Evolutionary conservation across 2,329 filamentous ascomycete genomes (phyloP).

Genomic region (Didymella glomerata): DNA sequence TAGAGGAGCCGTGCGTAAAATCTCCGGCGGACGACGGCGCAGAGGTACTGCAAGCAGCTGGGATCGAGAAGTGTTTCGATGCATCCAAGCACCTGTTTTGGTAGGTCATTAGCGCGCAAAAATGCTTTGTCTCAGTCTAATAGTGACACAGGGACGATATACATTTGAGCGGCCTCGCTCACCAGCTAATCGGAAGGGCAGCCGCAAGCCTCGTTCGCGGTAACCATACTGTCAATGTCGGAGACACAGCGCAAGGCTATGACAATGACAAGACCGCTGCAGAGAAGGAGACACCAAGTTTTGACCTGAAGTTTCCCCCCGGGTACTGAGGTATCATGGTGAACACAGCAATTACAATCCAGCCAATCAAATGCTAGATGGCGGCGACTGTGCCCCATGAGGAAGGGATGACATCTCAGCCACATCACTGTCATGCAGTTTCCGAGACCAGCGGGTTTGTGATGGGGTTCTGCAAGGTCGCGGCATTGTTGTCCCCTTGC

Average conservation of each 20-base stretch:
- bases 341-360: constrained; percentile 17
- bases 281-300: constrained; percentile 27
- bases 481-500: constrained; percentile 49
- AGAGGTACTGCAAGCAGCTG: constrained; percentile 39
- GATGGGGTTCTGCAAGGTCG: constrained; percentile 22
- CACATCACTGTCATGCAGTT: constrained; percentile 24
- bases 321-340: constrained; percentile 40
- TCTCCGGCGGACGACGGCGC: constrained; percentile 23
- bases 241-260: constrained; percentile 20
- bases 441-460: constrained; percentile 28
- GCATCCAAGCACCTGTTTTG: constrained; percentile 48
- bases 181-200: constrained; percentile 48
- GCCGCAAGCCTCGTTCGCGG: constrained; percentile 44
- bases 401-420: constrained; percentile 31
- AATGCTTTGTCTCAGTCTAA: constrained; percentile 47
- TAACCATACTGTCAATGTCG: constrained; percentile 43
- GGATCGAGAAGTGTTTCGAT: constrained; percentile 41
- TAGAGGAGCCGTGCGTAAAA: constrained; percentile 46
- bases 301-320: constrained; percentile 45
- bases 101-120: constrained; percentile 38
- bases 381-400: constrained; percentile 12
- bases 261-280: constrained; percentile 25
- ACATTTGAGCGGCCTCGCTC: constrained; percentile 46
- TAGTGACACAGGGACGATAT: constrained; percentile 45
- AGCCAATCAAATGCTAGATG: constrained; percentile 1